Base-by-base conservation (phyloP, 2,329 filamentous ascomycete genomes). In the Epichloe sylvatica region DNA sequence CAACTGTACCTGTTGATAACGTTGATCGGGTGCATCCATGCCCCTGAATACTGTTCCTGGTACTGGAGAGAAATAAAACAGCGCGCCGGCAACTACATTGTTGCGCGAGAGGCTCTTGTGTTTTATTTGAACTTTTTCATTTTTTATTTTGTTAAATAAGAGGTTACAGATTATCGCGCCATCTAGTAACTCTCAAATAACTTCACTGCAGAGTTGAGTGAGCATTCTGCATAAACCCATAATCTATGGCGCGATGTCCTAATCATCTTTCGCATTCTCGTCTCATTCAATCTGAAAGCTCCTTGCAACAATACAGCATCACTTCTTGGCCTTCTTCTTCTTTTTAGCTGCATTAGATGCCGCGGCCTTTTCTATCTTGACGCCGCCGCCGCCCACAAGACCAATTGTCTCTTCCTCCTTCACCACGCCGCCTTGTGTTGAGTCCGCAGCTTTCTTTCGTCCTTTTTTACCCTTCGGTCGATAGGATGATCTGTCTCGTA, bases 401-500 rank as follows among this genome's bases (percentile, higher is more conserved):
- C 78, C 80, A 55, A 80, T 70, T 51, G 72, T 84, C 72, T 75
- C 80, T 63, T 85, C 83, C 54, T 90, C 86, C 58, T 76, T 81
- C 21, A 88, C 85, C 12, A 83, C 70, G 45, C 90, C 91, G 53
- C 92, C 92, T 65, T 97, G 92, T 8, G 87, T 96, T 39, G 83
- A 71, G 56, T 87, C 85, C 53, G 76, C 73, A 4, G 80, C 82
- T 69, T 84, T 84, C 75, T 89, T 84, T 75, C 88, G 91, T 49
- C 87, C 86, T 75, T 95, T 72, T 72, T 85, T 89, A 5, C 89
- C 89, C 71, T 92, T 95, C 7, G 90, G 89, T 45, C 85, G 75
- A 67, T 95, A 98, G 39, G 81, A 86, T 58, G 86, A 92, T 51
- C 92, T 78, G 64, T 98, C 92, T 47, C 85, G 81, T 60, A 97